phyloP scores from a whole-genome alignment of 2,329 filamentous ascomycete species.

The Xylariaceae sp. region DNA sequence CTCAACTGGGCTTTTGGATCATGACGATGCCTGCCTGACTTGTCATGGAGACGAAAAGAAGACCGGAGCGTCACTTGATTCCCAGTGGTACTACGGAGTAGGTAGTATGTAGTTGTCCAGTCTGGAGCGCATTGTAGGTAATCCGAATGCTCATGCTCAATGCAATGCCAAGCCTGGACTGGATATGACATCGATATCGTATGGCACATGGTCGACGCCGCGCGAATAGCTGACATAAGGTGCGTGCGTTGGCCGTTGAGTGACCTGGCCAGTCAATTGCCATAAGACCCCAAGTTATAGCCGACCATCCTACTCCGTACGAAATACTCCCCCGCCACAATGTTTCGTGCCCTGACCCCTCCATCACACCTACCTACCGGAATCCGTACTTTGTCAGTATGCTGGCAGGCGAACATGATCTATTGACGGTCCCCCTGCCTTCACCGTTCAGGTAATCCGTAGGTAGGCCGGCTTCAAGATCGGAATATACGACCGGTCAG shows the following conservation, averaged over 20 bases:
- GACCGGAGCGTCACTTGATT: background rate
- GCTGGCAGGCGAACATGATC: background rate
- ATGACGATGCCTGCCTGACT: background rate
- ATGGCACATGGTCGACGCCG: conserved; percentile 2
- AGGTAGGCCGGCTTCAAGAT: background rate
- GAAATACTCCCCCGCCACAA: conserved; percentile 1
- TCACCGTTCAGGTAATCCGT: background rate
- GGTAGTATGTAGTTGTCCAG: background rate
- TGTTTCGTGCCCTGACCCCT: background rate
- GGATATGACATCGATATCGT: conserved; percentile 3
- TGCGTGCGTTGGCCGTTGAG: conserved; percentile 2
- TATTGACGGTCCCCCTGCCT: background rate
- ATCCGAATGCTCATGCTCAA: background rate
- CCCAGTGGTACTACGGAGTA: background rate
- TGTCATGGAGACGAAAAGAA: background rate
- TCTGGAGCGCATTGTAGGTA: background rate
- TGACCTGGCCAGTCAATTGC: background rate
- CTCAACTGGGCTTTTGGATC: background rate
- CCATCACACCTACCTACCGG: background rate
- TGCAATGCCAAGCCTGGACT: background rate
- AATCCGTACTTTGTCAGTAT: background rate
- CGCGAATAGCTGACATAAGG: background rate
- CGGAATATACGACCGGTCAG: conserved; percentile 11
- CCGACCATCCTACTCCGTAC: background rate
- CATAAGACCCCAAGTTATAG: background rate